Conservation (phyloP, 2,329 filamentous ascomycete species). For the Knufia petricola region DNA sequence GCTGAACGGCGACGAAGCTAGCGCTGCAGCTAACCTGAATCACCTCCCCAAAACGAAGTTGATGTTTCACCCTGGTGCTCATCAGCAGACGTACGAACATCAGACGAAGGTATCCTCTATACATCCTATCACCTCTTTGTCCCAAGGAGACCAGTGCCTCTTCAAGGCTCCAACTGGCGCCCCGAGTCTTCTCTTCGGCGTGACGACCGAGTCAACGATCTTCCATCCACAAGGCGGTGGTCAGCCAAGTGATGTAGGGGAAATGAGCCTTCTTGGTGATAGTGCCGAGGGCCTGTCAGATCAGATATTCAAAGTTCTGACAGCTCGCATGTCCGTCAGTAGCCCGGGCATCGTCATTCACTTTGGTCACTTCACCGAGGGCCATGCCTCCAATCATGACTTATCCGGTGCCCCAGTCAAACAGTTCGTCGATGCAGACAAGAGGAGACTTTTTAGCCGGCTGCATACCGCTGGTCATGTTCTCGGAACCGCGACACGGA, state of each 20-base stretch:
- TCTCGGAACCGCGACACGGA: slow-evolving; percentile 56
- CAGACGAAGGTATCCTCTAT: slow-evolving; percentile 36
- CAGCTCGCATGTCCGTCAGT: slow-evolving; percentile 47
- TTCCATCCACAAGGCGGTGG: slow-evolving; percentile 69
- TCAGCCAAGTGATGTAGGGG: slow-evolving; percentile 59
- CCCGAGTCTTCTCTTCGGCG: slow-evolving; percentile 31
- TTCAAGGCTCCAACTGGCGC: slow-evolving; percentile 49
- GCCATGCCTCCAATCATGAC: slow-evolving; percentile 6
- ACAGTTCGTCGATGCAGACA: slow-evolving; percentile 52
- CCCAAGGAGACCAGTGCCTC: slow-evolving; percentile 43
- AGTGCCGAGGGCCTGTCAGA: background rate
- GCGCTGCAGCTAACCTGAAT: background rate
- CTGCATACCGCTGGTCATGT: slow-evolving; percentile 67
- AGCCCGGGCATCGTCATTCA: slow-evolving; percentile 53
- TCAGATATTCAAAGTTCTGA: slow-evolving; percentile 39
- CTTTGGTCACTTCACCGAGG: slow-evolving; percentile 47
- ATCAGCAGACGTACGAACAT: slow-evolving; percentile 36
- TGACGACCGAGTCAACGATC: slow-evolving; percentile 57
- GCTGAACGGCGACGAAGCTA: background rate
- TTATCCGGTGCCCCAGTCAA: slow-evolving; percentile 15
- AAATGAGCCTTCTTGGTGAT: slow-evolving; percentile 34
- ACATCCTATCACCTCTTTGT: slow-evolving; percentile 41
- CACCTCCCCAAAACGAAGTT: slow-evolving; percentile 20
- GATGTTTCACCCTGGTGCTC: slow-evolving; percentile 33
- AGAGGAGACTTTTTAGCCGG: slow-evolving; percentile 54